Base-by-base conservation (phyloP, 768 basidiomycete species). In the Suillus placidus region DNA sequence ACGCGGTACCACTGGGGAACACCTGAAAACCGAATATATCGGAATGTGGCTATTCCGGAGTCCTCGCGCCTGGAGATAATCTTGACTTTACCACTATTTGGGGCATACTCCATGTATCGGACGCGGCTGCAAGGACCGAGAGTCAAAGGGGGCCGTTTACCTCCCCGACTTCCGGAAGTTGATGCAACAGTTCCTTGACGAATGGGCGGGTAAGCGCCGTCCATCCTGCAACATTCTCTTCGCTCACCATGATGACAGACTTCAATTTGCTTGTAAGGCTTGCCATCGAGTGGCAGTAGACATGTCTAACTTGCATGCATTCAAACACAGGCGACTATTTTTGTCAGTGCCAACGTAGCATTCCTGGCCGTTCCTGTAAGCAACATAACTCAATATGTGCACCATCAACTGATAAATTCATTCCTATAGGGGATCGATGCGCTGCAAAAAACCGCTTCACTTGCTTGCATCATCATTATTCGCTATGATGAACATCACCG, bases 201-300 rank as follows among this genome's bases (percentile, higher is more conserved):
- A 74, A 60, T 75, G 73, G 72, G 69, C 69, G 9, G 74, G 74
- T 74, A 40, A 60, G 72, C 62, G 32, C 2, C 43, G 30, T 55
- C 20, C 26, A 60, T 23, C 8, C 3, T 32, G 30, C 43, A n/a
- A 26, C 18, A 58, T 30, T 58, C 6, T 20, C 51, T 23, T 23
- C 13, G 12, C 57, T 30, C 61, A 35, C 35, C 61, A 62, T 23
- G 63, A 37, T 13, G 35, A 34, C 32, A 71, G 70, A 71, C 54
- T 69, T 70, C 9, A 71, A 71, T 55, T 62, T 71, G 16, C 43
- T 71, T 67, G 68, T 71, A 49, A 20, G 64, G 57, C 42, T 54
- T 10, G 30, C 23, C 2, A 20, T 20, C 8, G 43, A 45, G 20
- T 18, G 9, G 20, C 43, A 43, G 20, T 45, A 10, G 43, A n/a